Evolutionary conservation across 768 basidiomycete genomes (phyloP).

Genomic region (Serendipita vermifera): DNA sequence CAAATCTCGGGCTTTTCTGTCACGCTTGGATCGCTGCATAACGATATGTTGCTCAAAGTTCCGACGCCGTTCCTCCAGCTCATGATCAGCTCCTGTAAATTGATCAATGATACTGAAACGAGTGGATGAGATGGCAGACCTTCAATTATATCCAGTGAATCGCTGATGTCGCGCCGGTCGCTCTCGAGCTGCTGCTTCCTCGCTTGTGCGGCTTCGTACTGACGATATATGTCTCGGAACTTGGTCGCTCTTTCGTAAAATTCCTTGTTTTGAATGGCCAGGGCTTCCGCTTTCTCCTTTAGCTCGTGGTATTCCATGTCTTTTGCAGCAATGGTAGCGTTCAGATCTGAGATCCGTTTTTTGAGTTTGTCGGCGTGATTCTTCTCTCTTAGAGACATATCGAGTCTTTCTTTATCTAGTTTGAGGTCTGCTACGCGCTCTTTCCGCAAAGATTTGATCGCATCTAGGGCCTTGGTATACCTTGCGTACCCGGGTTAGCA

Average conservation of each 20-base stretch:
- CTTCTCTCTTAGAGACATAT: constrained; percentile 68
- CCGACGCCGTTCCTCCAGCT: constrained; percentile 32
- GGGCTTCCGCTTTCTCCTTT: constrained; percentile 47
- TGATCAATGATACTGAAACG: neutral
- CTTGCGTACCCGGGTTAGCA: constrained; percentile 27
- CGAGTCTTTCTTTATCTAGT: constrained; percentile 77
- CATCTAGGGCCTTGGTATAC: constrained; percentile 92
- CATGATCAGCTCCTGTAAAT: constrained; percentile 53
- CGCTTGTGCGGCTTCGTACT: constrained; percentile 48
- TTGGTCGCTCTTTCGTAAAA: constrained; percentile 75
- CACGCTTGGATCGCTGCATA: neutral
- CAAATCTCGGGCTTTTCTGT: constrained; percentile 10
- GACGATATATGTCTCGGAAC: constrained; percentile 73
- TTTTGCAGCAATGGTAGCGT: constrained; percentile 48
- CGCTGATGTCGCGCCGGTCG: constrained; percentile 48
- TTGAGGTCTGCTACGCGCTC: constrained; percentile 85
- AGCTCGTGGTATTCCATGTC: constrained; percentile 62
- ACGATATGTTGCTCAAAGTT: constrained; percentile 22
- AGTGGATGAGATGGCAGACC: constrained; percentile 33
- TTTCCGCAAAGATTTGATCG: constrained; percentile 81
- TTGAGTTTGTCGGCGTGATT: constrained; percentile 74
- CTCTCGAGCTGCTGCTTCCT: constrained; percentile 47
- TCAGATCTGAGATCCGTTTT: constrained; percentile 48
- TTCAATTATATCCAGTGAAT: constrained; percentile 51
- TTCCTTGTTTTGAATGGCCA: constrained; percentile 51